Base-by-base conservation (phyloP, 208 protist species). In the Zelonia costaricensis region DNA sequence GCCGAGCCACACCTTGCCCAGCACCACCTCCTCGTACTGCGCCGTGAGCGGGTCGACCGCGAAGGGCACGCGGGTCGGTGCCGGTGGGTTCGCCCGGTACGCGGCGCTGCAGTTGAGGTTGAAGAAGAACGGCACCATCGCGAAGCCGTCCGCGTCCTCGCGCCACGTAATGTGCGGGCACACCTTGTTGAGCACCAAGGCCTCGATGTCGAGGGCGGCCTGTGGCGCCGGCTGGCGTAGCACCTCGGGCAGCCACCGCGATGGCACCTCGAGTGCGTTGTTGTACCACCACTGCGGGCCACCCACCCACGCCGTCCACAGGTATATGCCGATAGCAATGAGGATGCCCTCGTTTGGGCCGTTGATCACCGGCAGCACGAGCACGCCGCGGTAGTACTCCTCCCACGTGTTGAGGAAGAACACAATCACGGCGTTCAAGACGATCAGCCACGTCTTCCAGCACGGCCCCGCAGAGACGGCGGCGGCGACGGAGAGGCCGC, bases 341-440 rank as follows among this genome's bases (percentile, higher is more conserved):
- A 91, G 9, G n/a, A 96, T 81, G 16, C 91, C 93, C 59, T 96
- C 93, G 63, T 92, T 96, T 18, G 93, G 87, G 18, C 93, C 91
- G 69, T 96, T 96, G 59, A 97, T 88, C 23, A 93, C 62, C 18
- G 91, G 88, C 42, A 97, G 66, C 39, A 94, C 62, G n/a, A 96
- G 80, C 36, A 73, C 69, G 10, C 82, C 93, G 33, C 75, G 73
- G 67, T 92, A 93, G 74, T 96, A 97, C 67, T 95, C 82, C 61
- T 97, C 85, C 88, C 91, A 96, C 7, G 87, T 96, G 52, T 92
- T 92, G 25, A 86, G 60, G 61, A 93, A 81, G 56, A 96, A 96
- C 2, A 79, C 67, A 16, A 76, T 61, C 10, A 91, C 35, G 0
- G 78, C 74, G 65, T 69, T 80, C 13, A 86, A 60, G 13, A 89